Evolutionary conservation across 2,329 filamentous ascomycete species (phyloP), one percentile per base, ranked within the genome.

Genomic region (Colletotrichum lupini): DNA sequence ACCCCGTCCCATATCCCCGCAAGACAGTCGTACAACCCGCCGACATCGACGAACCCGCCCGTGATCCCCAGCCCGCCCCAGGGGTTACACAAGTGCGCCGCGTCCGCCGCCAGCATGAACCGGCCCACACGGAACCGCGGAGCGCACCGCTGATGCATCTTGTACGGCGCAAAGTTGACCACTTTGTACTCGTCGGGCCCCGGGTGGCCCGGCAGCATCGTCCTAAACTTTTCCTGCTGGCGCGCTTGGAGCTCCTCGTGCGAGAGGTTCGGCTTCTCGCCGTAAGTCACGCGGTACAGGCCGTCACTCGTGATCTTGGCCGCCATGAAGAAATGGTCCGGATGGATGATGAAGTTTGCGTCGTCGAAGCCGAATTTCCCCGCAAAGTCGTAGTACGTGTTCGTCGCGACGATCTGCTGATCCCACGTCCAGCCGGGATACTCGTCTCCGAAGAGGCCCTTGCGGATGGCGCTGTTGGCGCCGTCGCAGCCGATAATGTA

Each of bases 251-350:
- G 84, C 78, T 92, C 83, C 12, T 91, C 89, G 46, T 78, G 81
- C 0, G 85, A 86, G 14, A 92, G 83, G 2, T 86, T 87, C 0
- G 85, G 82, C 0, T 81, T 81, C 75, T 92, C 91, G 65, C 89
- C 90, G 76, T 92, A 92, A 0, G 90, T 90, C 46, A 92, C 87
- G 16, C 91, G 87, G 82, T 90, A 92, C 11, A 92, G 80, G 0
- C 89, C 89, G 67, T 92, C 89, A 2, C 81, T 82, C 1, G 87
- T 89, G 74, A 92, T 89, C 55, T 84, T 87, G 2, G 90, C 90
- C 2, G 89, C 89, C 89, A 92, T 91, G 65, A 80, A 86, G 80
- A 89, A 92, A 76, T 92, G 84, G 26, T 89, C 86, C 0, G 90
- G 90, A 75, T 92, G 86, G 37, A 92, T 84, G 75, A 91, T 88